A percentile compares a stretch with the other conserved stretches of the same genome.
Evolutionary conservation across 1,139 yeast species (phyloP).

Genomic region (Pichia sp.): DNA sequence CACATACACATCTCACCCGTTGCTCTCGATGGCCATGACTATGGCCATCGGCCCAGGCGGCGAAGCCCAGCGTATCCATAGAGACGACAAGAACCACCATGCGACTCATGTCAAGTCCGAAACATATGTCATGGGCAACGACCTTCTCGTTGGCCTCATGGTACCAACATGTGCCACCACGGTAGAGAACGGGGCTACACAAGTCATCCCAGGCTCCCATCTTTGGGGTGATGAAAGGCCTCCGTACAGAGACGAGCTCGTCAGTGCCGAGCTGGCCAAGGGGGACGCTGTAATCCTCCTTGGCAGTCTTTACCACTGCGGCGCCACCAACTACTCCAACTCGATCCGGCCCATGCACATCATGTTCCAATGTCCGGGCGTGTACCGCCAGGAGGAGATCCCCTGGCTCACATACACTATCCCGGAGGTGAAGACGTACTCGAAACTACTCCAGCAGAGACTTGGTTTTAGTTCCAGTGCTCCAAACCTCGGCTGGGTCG

Average conservation of each 20-base stretch:
- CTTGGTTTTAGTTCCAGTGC: constrained; percentile 19
- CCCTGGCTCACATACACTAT: constrained; percentile 17
- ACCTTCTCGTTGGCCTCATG: constrained; percentile 26
- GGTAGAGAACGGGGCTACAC: constrained; percentile 30
- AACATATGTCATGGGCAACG: constrained; percentile 21
- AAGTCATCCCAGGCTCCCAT: constrained; percentile 31
- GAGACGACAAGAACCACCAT: constrained; percentile 31
- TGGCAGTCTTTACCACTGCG: constrained; percentile 22
- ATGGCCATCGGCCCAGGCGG: constrained; percentile 28
- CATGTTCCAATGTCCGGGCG: constrained; percentile 21
- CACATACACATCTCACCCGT: constrained; percentile 18
- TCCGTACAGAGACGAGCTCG: constrained; percentile 18
- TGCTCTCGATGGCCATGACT: constrained; percentile 20
- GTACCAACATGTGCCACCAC: constrained; percentile 29
- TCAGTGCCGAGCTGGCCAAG: constrained; percentile 18
- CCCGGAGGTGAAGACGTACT: constrained; percentile 19
- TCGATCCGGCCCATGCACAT: constrained; percentile 20
- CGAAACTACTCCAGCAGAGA: constrained; percentile 16
- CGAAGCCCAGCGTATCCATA: constrained; percentile 27
- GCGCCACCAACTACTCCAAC: constrained; percentile 17
- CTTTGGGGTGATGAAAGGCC: constrained; percentile 25
- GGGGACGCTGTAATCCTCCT: constrained; percentile 21
- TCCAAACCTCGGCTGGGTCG: constrained; percentile 23
- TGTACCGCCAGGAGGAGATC: constrained; percentile 20
- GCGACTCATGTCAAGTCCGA: constrained; percentile 23